phyloP scores from a whole-genome alignment of 139 green algal genomes.

The Auxenochlorella pyrenoidosa region DNA sequence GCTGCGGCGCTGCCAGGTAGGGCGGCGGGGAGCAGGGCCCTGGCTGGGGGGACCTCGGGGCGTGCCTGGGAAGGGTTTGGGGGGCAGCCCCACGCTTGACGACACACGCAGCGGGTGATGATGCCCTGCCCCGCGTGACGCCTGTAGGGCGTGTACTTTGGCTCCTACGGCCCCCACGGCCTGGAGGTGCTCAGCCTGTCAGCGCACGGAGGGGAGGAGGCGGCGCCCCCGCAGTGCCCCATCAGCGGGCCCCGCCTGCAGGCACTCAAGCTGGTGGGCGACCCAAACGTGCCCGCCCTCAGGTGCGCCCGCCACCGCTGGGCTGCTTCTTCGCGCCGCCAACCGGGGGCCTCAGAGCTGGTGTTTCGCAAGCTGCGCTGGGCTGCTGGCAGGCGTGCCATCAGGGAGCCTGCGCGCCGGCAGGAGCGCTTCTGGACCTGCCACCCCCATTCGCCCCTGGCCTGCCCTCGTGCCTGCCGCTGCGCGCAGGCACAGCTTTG shows the following conservation, averaged over 20 bases:
- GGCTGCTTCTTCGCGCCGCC: too few relatives aligned
- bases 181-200: conserved; percentile 12
- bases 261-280: conserved; percentile 13
- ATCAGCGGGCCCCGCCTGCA: conserved; percentile 7
- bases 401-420: too few relatives aligned
- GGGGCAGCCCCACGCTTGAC: too few relatives aligned
- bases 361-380: neutral
- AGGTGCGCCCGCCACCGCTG: neutral
- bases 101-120: too few relatives aligned
- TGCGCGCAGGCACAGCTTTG: conserved; percentile 20
- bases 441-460: too few relatives aligned
- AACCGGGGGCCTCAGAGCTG: too few relatives aligned
- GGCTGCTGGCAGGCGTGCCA: too few relatives aligned
- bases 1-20: neutral
- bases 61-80: too few relatives aligned
- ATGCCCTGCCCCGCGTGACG: too few relatives aligned
- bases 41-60: neutral
- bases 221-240: neutral
- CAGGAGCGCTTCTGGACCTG: too few relatives aligned
- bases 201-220: neutral
- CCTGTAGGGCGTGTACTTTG: neutral
- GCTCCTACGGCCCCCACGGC: conserved; percentile 25
- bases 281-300: conserved; percentile 21
- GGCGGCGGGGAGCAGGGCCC: neutral
- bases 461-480: too few relatives aligned